phyloP scores from a whole-genome alignment of 2,329 filamentous ascomycete species.

The Dryadomyces quercus-mongolicae region DNA sequence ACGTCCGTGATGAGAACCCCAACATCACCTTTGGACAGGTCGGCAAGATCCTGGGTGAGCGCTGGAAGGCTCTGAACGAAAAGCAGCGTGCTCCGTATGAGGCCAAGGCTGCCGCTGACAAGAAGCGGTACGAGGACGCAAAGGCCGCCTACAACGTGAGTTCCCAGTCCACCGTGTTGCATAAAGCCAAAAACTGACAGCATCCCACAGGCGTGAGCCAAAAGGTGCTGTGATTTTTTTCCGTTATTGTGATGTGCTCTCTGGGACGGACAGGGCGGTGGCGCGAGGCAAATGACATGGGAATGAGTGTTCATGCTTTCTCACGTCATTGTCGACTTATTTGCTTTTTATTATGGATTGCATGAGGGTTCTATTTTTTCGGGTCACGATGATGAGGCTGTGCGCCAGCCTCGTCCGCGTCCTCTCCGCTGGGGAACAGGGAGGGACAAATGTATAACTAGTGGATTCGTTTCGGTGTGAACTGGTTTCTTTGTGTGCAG shows the following conservation, averaged over 20 bases:
- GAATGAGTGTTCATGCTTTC: conserved; percentile 11
- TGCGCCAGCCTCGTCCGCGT: background rate
- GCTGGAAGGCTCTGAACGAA: conserved; percentile 93
- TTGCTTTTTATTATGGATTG: conserved; percentile 15
- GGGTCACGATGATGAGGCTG: conserved; percentile 9
- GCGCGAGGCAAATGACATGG: conserved; percentile 12
- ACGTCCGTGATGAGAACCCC: conserved; percentile 95
- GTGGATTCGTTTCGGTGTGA: background rate
- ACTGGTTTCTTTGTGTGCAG: background rate
- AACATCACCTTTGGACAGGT: conserved; percentile 97
- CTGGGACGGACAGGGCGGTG: conserved; percentile 11
- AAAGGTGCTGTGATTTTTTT: background rate
- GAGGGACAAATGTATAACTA: conserved; percentile 1
- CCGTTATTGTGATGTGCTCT: conserved; percentile 8
- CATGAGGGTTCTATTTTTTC: conserved; percentile 10
- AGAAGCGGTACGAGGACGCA: conserved; percentile 98
- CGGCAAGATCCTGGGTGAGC: conserved; percentile 94
- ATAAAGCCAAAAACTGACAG: background rate
- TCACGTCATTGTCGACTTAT: conserved; percentile 11
- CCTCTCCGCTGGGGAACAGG: background rate
- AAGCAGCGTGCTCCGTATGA: conserved; percentile 91
- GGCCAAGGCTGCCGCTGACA: conserved; percentile 90
- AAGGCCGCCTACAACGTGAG: conserved; percentile 88
- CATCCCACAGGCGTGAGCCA: conserved; percentile 3
- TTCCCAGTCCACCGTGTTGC: conserved; percentile 8